phyloP scores from a whole-genome alignment of 176 grass and related monocot genomes.

The Alloteropsis semialata region DNA sequence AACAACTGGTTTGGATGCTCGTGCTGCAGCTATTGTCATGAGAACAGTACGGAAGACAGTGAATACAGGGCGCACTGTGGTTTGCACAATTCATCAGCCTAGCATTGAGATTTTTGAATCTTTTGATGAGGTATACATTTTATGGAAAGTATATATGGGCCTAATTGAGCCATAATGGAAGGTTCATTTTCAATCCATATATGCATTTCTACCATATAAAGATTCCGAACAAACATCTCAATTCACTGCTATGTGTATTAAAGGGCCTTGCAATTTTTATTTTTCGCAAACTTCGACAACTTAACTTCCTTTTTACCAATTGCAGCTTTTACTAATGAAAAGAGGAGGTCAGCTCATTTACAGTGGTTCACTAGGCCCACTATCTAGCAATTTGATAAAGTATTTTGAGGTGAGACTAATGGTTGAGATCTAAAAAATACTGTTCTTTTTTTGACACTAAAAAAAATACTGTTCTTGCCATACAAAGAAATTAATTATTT shows the following conservation, averaged over 20 bases:
- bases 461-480: neutral
- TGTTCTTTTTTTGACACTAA: too few species aligned
- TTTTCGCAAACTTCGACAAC: neutral
- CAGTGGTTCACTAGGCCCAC: constrained; percentile 60
- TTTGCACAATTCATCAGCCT: constrained; percentile 93
- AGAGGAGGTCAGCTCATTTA: constrained; percentile 81
- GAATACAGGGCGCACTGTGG: constrained; percentile 82
- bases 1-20: constrained; percentile 80
- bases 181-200: neutral
- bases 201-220: neutral
- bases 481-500: neutral
- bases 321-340: constrained; percentile 90
- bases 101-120: constrained; percentile 88
- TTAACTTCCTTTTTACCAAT: neutral
- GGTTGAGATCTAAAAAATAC: neutral
- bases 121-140: constrained; percentile 74
- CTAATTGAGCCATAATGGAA: neutral
- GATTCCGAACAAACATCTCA: neutral
- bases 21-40: constrained; percentile 90
- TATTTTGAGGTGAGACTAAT: constrained; percentile 80
- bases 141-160: neutral
- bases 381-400: constrained; percentile 69
- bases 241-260: neutral
- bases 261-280: neutral
- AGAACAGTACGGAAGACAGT: constrained; percentile 79